Percentiles rank a stretch among this genome's conserved stretches.
phyloP scores from a whole-genome alignment of 2,329 filamentous ascomycete genomes.

The Pseudogymnoascus pannorum region DNA sequence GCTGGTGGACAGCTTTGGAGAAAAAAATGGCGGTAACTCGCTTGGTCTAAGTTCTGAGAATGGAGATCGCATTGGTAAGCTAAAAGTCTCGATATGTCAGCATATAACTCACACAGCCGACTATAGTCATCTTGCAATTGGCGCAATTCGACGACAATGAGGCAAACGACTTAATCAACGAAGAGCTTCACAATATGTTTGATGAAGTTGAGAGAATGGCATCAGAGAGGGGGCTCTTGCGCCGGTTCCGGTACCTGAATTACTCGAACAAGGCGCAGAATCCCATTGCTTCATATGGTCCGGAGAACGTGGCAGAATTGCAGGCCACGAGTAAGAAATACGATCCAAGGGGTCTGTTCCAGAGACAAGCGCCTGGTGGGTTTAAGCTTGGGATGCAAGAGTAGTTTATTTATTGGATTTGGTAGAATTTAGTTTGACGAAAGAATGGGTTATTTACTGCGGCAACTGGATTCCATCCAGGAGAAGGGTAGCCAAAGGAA shows the following conservation, averaged over 20 bases:
- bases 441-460: background rate
- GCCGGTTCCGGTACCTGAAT: constrained; percentile 14
- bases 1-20: background rate
- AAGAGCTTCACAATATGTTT: background rate
- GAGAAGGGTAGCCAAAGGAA: no score
- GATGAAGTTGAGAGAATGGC: background rate
- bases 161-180: background rate
- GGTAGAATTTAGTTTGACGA: background rate
- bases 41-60: background rate
- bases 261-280: constrained; percentile 12
- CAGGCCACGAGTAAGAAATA: constrained; percentile 28
- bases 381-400: constrained; percentile 18
- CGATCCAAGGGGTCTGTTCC: constrained; percentile 29
- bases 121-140: background rate
- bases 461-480: background rate
- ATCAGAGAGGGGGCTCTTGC: constrained; percentile 7
- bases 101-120: background rate
- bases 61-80: constrained; percentile 6
- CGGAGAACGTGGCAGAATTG: constrained; percentile 31
- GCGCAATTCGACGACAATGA: background rate
- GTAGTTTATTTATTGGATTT: background rate
- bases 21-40: constrained; percentile 7
- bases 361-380: constrained; percentile 22
- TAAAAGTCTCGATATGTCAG: no score
- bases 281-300: constrained; percentile 30